A percentile compares a stretch with the other conserved stretches of the same genome.
phyloP scores from a whole-genome alignment of 2,329 filamentous ascomycete genomes.

The Pestalotiopsis sp. region DNA sequence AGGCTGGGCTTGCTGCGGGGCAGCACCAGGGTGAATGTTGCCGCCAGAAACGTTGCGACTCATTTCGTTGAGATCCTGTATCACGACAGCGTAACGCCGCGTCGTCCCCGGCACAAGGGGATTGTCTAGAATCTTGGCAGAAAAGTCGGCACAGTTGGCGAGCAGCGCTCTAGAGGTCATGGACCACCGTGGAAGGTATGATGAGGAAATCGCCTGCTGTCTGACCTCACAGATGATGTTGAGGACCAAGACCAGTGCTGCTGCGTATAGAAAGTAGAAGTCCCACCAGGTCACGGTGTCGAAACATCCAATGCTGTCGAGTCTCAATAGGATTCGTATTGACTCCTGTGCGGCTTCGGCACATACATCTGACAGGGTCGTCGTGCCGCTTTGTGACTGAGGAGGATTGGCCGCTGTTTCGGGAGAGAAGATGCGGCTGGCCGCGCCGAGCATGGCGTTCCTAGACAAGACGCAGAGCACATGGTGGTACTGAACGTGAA shows the following conservation, averaged over 20 bases:
- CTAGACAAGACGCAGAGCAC: constrained; percentile 39
- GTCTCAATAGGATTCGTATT: constrained; percentile 34
- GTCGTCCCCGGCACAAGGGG: constrained; percentile 39
- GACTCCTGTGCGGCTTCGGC: constrained; percentile 37
- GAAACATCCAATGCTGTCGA: constrained; percentile 38
- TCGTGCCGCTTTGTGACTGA: constrained; percentile 28
- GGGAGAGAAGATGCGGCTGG: constrained; percentile 15
- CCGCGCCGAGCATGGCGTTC: constrained; percentile 38
- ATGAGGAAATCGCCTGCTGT: constrained; percentile 20
- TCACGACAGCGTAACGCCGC: constrained; percentile 36
- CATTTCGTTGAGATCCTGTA: constrained; percentile 34
- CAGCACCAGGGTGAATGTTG: neutral
- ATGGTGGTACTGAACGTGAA: constrained; percentile 43
- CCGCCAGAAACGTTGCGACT: constrained; percentile 16
- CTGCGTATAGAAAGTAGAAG: constrained; percentile 39
- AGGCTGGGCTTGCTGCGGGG: neutral
- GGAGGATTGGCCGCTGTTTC: constrained; percentile 21
- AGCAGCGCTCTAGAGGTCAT: constrained; percentile 30
- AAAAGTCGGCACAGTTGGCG: constrained; percentile 31
- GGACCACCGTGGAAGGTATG: constrained; percentile 28
- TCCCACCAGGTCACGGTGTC: constrained; percentile 44
- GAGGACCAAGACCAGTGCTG: constrained; percentile 38
- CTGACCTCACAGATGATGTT: constrained; percentile 35
- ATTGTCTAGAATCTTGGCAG: constrained; percentile 32
- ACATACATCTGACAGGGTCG: constrained; percentile 37